These are phyloP conservation scores for Prunus mume DNA, from an alignment of 306 rosid genomes.

Conservation along the genomic window DNA sequence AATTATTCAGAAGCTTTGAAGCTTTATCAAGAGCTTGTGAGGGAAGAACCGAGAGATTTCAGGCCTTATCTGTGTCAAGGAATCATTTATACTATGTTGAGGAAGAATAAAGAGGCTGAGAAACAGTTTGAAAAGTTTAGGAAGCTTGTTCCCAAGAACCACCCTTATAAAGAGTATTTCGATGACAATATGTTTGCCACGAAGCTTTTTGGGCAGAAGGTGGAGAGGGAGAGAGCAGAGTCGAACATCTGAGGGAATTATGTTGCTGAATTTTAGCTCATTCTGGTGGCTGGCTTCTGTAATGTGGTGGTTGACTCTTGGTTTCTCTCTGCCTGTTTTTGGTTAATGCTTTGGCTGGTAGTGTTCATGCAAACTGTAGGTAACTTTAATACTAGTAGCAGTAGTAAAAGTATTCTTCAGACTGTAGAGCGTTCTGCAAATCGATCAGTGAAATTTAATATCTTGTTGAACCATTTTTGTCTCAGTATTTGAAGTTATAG, in stretches of 20 bases:
- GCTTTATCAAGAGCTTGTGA: constrained; percentile 68
- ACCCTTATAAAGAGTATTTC: constrained; percentile 69
- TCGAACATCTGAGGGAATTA: constrained; percentile 37
- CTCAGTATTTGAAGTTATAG: not conserved
- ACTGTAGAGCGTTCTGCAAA: not conserved
- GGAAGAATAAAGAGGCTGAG: constrained; percentile 71
- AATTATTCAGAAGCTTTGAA: constrained; percentile 63
- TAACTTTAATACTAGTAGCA: not conserved
- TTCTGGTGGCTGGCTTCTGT: constrained; percentile 19
- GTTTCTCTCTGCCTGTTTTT: constrained; percentile 5
- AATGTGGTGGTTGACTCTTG: constrained; percentile 30
- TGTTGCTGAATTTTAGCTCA: not conserved
- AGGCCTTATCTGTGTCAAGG: constrained; percentile 90
- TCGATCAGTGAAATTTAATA: not conserved
- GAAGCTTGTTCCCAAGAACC: constrained; percentile 71
- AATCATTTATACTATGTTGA: constrained; percentile 68
- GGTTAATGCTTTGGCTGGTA: not conserved
- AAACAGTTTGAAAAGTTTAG: constrained; percentile 71
- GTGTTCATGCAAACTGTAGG: not conserved
- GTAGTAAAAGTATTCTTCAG: not conserved
- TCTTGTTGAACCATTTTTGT: constrained; percentile 4
- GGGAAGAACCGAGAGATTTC: constrained; percentile 81
- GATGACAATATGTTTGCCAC: constrained; percentile 73
- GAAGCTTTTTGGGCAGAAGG: constrained; percentile 45
- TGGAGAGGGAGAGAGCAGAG: constrained; percentile 36